These are phyloP conservation scores for Ammopiptanthus mongolicus DNA, from an alignment of 306 rosid genomes.

Conservation along the genomic window DNA sequence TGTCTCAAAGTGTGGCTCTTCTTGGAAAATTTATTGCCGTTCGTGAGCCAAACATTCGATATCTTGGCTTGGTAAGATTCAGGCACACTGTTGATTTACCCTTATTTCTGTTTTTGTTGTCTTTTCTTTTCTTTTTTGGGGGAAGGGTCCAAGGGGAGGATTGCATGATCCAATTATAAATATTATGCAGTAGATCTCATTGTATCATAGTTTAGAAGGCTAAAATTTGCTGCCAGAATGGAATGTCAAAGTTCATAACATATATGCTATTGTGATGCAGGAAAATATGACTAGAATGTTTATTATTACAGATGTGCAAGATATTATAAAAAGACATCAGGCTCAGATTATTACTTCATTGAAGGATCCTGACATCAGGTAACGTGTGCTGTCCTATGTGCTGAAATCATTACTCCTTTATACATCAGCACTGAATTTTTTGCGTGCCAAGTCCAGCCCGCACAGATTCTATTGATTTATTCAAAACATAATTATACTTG, in stretches of 20 bases:
- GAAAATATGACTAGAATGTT: conserved; percentile 82
- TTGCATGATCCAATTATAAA: neutral
- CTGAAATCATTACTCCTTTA: neutral
- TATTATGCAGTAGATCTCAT: neutral
- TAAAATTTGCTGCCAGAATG: neutral
- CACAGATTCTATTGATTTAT: neutral
- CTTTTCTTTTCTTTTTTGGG: neutral
- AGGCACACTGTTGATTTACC: neutral
- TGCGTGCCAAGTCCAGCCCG: neutral
- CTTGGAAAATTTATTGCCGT: conserved; percentile 86
- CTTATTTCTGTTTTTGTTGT: neutral
- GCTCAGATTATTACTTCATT: conserved; percentile 78
- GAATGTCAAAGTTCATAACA: conserved; percentile 12
- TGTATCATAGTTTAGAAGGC: neutral
- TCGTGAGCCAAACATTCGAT: conserved; percentile 81
- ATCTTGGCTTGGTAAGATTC: conserved; percentile 68
- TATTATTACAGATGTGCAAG: conserved; percentile 81
- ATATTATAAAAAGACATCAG: conserved; percentile 73
- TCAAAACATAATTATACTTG: neutral
- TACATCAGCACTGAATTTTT: neutral
- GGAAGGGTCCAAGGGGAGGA: neutral
- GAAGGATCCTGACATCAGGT: conserved; percentile 91
- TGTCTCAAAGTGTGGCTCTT: conserved; percentile 88
- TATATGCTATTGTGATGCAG: conserved; percentile 38
- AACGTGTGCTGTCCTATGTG: conserved; percentile 16